Evolutionary conservation across 1,284 basidiomycete species (phyloP), one percentile per base, ranked within the genome.

Genomic region (Hypsizygus ulmarius): DNA sequence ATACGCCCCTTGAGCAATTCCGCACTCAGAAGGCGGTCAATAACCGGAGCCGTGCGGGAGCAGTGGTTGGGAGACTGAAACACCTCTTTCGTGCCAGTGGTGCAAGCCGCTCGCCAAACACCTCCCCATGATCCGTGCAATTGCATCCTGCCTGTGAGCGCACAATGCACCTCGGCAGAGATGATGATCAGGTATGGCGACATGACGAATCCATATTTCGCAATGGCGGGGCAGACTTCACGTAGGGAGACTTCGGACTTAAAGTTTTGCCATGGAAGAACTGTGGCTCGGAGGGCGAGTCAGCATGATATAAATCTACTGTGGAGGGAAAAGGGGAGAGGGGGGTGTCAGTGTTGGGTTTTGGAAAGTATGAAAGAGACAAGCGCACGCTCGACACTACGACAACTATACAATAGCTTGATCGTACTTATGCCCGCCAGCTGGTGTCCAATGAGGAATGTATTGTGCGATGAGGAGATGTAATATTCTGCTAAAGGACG

Each of bases 241-340:
- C 88, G 81, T 0, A 93, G 77, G 0, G 91, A 74, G 0, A 98
- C 89, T 53, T 88, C 90, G 16, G 86, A 82, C 0, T 94, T 98
- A 36, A 97, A 75, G 95, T 97, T 49, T 87, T 88, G 15, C 93
- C 93, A 59, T 99, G 96, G 59, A 87, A 93, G 4, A 96, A 82
- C 59, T 90, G 76, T 0, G 94, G 89, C 57, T 90, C 87, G 8
- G 66, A 46, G 11, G 41, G 32, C 3, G 16, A 65, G 27, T 94
- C 87, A 10, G 95, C 94, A 55, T 97, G 90, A 68, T 87, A 97
- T 45, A 95, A 86, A 59, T 99, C 96, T 58, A 99, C 91, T 92
- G 14, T 37, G 27, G 49, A 43, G 41, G 38, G 16, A 34, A 45
- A 32, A 12, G n/a, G n/a, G n/a, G 41, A 38, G 16, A 34, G 44